phyloP scores from a whole-genome alignment of 257 asterid genomes.

The Henckelia pumila region DNA sequence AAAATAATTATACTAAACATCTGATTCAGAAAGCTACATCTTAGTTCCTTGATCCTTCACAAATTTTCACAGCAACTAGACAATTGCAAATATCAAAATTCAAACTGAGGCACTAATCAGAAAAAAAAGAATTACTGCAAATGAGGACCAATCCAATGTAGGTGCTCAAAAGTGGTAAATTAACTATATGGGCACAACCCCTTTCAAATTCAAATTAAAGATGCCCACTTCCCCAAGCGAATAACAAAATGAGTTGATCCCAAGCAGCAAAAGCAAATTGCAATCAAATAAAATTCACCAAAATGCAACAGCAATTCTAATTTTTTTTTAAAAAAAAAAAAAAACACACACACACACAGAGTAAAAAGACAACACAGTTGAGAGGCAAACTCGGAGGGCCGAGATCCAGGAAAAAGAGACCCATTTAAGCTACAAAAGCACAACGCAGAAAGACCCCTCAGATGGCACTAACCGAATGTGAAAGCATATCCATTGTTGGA shows the following conservation, averaged over 20 bases:
- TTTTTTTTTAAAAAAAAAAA: too few relatives aligned
- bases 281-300: slow-evolving; percentile 8
- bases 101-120: neutral
- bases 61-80: slow-evolving; percentile 13
- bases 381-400: neutral
- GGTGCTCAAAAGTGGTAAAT: neutral
- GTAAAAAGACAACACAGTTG: neutral
- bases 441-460: neutral
- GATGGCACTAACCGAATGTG: slow-evolving; percentile 60
- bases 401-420: slow-evolving; percentile 15
- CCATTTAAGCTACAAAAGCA: neutral
- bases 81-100: neutral
- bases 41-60: slow-evolving; percentile 5
- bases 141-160: neutral
- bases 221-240: slow-evolving; percentile 15
- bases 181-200: neutral
- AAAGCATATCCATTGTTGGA: slow-evolving; percentile 73
- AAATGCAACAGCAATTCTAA: slow-evolving; percentile 16
- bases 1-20: neutral
- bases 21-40: neutral
- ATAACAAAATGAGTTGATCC: neutral
- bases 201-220: slow-evolving; percentile 12
- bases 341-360: neutral
- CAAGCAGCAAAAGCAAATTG: slow-evolving; percentile 8
- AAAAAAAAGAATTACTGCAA: slow-evolving; percentile 6